These are phyloP conservation scores for Botrytis sinoallii DNA, from an alignment of 2,329 filamentous ascomycete genomes.

Conservation along the genomic window DNA sequence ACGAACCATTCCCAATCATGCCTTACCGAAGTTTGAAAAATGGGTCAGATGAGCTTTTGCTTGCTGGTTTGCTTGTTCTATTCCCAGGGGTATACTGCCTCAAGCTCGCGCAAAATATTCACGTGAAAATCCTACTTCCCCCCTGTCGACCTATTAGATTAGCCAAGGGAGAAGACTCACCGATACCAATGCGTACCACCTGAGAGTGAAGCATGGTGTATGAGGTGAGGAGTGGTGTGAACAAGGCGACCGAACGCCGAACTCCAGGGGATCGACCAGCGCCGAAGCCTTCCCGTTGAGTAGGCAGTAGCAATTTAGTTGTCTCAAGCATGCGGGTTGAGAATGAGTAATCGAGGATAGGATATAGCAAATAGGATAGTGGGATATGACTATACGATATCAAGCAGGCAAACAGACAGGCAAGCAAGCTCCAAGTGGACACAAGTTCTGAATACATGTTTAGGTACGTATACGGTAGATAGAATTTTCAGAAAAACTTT, in stretches of 20 bases:
- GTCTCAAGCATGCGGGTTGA: not conserved
- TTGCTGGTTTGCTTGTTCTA: not conserved
- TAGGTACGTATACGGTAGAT: not conserved
- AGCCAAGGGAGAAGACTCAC: not conserved
- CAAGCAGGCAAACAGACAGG: not conserved
- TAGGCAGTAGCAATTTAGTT: not conserved
- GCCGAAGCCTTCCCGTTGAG: not conserved
- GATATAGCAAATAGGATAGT: too few relatives aligned
- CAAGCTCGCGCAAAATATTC: not conserved
- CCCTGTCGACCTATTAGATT: not conserved
- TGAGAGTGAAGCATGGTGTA: not conserved
- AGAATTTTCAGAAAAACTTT: not conserved
- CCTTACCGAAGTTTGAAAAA: not conserved
- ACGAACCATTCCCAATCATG: not conserved
- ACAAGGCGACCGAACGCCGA: not conserved
- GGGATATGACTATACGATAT: conserved; percentile 4
- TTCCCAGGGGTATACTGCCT: not conserved
- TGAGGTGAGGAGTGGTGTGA: not conserved
- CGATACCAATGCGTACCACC: not conserved
- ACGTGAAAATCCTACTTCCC: not conserved
- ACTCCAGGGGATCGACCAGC: not conserved
- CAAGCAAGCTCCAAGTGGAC: not conserved
- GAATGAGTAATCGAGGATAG: not conserved
- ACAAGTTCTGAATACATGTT: not conserved
- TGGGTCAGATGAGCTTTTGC: not conserved